Evolutionary conservation across 352 stramenopile genomes (phyloP).

Genomic region (Pythium brachiatum): DNA sequence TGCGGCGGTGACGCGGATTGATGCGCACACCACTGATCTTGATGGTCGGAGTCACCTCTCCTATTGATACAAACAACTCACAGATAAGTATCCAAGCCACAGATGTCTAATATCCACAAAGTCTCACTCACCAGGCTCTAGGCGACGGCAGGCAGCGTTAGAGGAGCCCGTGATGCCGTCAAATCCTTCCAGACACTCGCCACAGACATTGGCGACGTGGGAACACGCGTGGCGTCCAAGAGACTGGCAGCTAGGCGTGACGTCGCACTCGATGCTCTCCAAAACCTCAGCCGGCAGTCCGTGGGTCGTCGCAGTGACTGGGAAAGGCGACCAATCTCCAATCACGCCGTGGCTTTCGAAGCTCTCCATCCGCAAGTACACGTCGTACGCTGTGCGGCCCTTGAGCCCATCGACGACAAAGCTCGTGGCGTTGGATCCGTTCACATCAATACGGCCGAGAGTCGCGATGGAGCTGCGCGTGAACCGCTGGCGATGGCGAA

Average conservation of each 20-base stretch:
- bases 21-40: slow-evolving; percentile 71
- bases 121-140: slow-evolving; percentile 6
- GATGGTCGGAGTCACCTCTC: slow-evolving; percentile 28
- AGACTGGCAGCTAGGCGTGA: slow-evolving; percentile 41
- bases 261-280: slow-evolving; percentile 51
- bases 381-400: slow-evolving; percentile 59
- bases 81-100: neutral
- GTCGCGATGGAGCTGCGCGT: slow-evolving; percentile 15
- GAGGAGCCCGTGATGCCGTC: slow-evolving; percentile 28
- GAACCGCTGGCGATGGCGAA: slow-evolving; percentile 36
- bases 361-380: slow-evolving; percentile 75
- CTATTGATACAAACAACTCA: slow-evolving; percentile 2
- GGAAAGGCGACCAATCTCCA: slow-evolving; percentile 47
- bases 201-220: slow-evolving; percentile 51
- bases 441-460: slow-evolving; percentile 18
- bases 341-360: slow-evolving; percentile 71
- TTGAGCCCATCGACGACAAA: slow-evolving; percentile 54
- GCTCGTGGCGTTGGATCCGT: slow-evolving; percentile 19
- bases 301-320: slow-evolving; percentile 53
- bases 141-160: slow-evolving; percentile 38
- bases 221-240: slow-evolving; percentile 57
- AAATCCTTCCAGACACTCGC: slow-evolving; percentile 66
- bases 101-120: neutral
- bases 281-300: slow-evolving; percentile 65
- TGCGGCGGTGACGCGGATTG: slow-evolving; percentile 30